phyloP scores from a whole-genome alignment of 2,329 filamentous ascomycete genomes.

The Lachnellula occidentalis region DNA sequence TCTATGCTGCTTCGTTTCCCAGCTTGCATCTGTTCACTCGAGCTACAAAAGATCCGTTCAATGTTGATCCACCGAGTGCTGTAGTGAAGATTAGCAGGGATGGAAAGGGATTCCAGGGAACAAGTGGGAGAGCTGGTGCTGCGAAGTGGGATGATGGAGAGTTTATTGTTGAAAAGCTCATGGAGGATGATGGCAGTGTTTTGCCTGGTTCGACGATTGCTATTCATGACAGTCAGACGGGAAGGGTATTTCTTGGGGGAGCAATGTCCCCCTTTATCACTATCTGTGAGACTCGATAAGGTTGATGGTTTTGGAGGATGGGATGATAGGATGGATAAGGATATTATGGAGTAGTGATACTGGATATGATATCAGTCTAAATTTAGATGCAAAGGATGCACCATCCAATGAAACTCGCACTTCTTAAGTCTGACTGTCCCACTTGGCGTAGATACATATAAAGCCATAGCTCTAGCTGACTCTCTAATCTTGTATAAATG shows the following conservation, averaged over 20 bases:
- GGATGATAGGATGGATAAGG: neutral
- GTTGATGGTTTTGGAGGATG: neutral
- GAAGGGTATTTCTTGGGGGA: conserved; percentile 30
- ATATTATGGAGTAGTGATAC: neutral
- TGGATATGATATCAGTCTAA: neutral
- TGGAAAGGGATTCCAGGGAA: conserved; percentile 5
- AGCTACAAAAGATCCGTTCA: conserved; percentile 22
- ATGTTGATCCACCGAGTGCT: conserved; percentile 16
- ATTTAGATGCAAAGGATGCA: too few relatives aligned
- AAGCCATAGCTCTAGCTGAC: too few relatives aligned
- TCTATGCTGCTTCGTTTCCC: conserved; percentile 32
- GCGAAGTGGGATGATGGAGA: conserved; percentile 11
- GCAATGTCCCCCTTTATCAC: conserved; percentile 18
- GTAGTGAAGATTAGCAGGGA: conserved; percentile 25
- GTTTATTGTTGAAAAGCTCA: conserved; percentile 27
- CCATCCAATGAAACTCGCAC: too few relatives aligned
- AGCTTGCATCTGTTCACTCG: conserved; percentile 20
- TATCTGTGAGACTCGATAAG: conserved; percentile 16
- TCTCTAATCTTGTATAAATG: too few relatives aligned
- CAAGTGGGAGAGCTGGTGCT: neutral
- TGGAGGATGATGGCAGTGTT: conserved; percentile 32
- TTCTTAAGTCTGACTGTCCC: too few relatives aligned
- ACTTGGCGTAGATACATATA: too few relatives aligned
- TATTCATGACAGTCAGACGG: conserved; percentile 30
- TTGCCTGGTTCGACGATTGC: conserved; percentile 25